A percentile compares a stretch with the other conserved stretches of the same genome.
These are phyloP conservation scores for Saksenaea vasiformis DNA, from an alignment of 371 early-diverging fungal species.

Conservation along the genomic window DNA sequence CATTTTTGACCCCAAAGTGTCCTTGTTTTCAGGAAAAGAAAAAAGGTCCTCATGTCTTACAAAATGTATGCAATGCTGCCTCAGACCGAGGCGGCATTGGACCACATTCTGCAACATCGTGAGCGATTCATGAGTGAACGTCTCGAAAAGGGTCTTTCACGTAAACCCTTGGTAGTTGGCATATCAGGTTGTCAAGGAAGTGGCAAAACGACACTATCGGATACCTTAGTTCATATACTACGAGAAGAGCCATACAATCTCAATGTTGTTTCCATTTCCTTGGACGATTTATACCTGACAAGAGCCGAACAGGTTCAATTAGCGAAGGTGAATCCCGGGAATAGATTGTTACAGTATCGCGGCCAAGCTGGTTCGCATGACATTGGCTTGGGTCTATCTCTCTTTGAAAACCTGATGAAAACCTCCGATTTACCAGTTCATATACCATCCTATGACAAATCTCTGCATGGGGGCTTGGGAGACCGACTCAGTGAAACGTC, in stretches of 20 bases:
- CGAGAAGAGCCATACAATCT: constrained; percentile 47
- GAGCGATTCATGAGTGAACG: constrained; percentile 25
- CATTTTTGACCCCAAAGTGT: too few species aligned
- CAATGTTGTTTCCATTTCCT: constrained; percentile 66
- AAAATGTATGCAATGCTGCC: constrained; percentile 32
- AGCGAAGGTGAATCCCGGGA: constrained; percentile 51
- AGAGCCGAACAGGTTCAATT: constrained; percentile 63
- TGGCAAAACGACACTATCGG: constrained; percentile 75
- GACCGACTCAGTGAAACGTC: constrained; percentile 63
- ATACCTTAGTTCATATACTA: constrained; percentile 49
- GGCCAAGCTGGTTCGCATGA: constrained; percentile 94
- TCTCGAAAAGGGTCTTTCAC: constrained; percentile 14
- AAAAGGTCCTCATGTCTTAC: constrained; percentile 14
- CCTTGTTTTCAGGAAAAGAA: not conserved
- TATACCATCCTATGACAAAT: constrained; percentile 86
- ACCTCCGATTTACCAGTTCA: constrained; percentile 29
- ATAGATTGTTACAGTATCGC: constrained; percentile 74
- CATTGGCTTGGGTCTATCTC: constrained; percentile 55
- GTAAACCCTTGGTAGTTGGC: constrained; percentile 68
- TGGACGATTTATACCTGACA: constrained; percentile 89
- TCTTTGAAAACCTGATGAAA: constrained; percentile 51
- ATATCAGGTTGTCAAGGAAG: constrained; percentile 82
- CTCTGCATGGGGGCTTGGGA: constrained; percentile 73
- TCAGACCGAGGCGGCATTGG: constrained; percentile 41
- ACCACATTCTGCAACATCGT: constrained; percentile 44